phyloP scores from a whole-genome alignment of 169 alveolate species.

The Amoebophrya sp. region DNA sequence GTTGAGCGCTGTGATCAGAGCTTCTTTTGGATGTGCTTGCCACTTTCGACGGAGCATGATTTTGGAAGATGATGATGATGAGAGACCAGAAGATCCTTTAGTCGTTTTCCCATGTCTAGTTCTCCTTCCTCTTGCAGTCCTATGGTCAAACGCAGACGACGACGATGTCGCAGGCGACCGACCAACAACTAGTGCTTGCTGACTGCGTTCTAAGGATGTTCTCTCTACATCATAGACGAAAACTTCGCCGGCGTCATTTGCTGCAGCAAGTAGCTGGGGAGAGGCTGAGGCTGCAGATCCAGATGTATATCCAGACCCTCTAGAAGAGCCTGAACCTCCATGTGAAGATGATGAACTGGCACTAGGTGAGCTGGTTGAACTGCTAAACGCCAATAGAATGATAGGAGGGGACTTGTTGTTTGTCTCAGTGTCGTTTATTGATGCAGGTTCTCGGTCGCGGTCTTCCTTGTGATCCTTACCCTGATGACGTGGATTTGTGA shows the following conservation, averaged over 20 bases:
- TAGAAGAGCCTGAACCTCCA: background rate
- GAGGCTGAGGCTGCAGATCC: too few relatives aligned
- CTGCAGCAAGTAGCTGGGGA: background rate
- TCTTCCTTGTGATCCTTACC: background rate
- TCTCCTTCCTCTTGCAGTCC: background rate
- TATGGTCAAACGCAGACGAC: background rate
- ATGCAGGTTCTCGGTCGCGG: background rate
- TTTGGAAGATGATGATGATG: background rate
- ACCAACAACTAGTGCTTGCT: background rate
- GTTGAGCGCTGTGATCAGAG: too few relatives aligned
- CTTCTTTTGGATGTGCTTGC: too few relatives aligned
- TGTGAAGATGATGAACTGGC: background rate
- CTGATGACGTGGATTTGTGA: background rate
- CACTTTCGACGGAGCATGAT: too few relatives aligned
- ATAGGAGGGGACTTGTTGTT: background rate
- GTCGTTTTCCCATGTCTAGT: background rate
- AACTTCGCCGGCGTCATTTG: background rate
- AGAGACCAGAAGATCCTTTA: background rate
- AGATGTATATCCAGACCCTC: background rate
- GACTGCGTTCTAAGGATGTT: background rate
- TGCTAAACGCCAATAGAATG: background rate
- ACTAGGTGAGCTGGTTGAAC: background rate
- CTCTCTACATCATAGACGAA: background rate
- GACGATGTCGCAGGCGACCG: background rate
- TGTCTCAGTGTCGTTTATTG: background rate